Conservation (phyloP, 2,329 filamentous ascomycete species). For the Exophiala alcalophila region DNA sequence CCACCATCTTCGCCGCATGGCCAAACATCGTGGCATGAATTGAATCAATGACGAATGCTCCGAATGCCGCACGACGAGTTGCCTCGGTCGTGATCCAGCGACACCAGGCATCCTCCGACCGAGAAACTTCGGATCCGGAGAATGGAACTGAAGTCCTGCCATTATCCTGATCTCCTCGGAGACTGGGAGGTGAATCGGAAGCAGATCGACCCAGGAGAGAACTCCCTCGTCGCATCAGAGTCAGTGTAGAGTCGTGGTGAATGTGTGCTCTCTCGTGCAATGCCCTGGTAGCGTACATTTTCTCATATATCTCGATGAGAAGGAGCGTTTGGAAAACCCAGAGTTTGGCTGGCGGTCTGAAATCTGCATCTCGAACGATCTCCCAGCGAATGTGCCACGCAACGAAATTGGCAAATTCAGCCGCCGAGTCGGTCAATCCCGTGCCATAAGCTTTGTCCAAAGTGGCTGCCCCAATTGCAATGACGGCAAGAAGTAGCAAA, state of each 20-base stretch:
- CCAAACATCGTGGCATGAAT: constrained; percentile 98
- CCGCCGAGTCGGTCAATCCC: constrained; percentile 70
- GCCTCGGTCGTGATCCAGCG: constrained; percentile 94
- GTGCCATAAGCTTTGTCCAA: constrained; percentile 77
- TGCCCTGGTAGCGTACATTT: constrained; percentile 91
- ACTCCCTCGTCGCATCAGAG: constrained; percentile 88
- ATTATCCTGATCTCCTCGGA: constrained; percentile 58
- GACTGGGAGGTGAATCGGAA: constrained; percentile 76
- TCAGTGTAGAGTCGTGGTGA: constrained; percentile 92
- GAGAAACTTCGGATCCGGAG: constrained; percentile 55
- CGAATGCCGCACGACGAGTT: constrained; percentile 84
- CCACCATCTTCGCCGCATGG: constrained; percentile 94
- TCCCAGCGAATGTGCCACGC: constrained; percentile 95
- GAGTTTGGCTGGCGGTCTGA: constrained; percentile 85
- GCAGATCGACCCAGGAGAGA: constrained; percentile 84
- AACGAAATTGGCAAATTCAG: constrained; percentile 81
- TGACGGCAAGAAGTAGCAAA: constrained; percentile 79
- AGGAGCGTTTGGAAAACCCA: constrained; percentile 94
- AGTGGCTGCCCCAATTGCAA: constrained; percentile 87
- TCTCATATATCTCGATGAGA: constrained; percentile 89
- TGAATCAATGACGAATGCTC: constrained; percentile 90
- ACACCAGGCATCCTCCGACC: constrained; percentile 88
- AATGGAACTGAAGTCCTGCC: constrained; percentile 38
- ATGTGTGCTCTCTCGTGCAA: constrained; percentile 94
- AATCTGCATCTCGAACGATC: constrained; percentile 87